These are phyloP conservation scores for Phytopythium delawarense DNA, from an alignment of 352 stramenopile species.

Conservation along the genomic window DNA sequence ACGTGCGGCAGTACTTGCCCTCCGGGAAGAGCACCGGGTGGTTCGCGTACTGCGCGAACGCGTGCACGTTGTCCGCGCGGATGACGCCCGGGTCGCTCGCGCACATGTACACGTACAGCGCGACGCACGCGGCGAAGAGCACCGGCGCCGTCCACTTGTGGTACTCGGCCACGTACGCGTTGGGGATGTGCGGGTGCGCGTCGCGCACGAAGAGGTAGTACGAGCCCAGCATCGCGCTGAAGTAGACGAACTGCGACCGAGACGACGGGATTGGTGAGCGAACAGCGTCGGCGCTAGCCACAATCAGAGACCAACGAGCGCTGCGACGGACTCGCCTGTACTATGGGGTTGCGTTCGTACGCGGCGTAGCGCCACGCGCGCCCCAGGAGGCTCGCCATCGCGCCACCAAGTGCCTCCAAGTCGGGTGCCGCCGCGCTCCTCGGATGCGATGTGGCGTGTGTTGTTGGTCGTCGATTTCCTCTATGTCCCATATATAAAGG, in stretches of 20 bases:
- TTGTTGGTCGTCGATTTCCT: neutral
- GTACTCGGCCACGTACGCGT: conserved; percentile 50
- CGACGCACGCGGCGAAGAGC: conserved; percentile 53
- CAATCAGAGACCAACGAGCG: neutral
- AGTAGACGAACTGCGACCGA: conserved; percentile 69
- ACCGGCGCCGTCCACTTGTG: conserved; percentile 59
- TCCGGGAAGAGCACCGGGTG: conserved; percentile 80
- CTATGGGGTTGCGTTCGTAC: conserved; percentile 62
- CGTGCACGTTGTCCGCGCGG: conserved; percentile 35
- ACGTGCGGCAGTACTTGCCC: conserved; percentile 82
- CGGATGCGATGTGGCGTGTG: neutral
- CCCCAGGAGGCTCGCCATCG: conserved; percentile 20
- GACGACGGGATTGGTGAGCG: neutral
- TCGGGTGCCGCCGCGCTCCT: neutral
- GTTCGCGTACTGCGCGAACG: conserved; percentile 59
- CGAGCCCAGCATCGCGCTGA: conserved; percentile 55
- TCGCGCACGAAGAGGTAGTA: conserved; percentile 74
- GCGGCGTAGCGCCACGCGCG: conserved; percentile 55
- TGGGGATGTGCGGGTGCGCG: conserved; percentile 53
- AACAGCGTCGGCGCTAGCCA: neutral
- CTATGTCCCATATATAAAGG: neutral
- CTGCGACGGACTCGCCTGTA: conserved; percentile 31
- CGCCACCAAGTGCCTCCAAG: neutral
- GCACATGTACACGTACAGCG: conserved; percentile 72
- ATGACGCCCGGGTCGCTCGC: conserved; percentile 73